These are phyloP conservation scores for Botryotinia convoluta DNA, from an alignment of 2,329 filamentous ascomycete species.

Conservation along the genomic window DNA sequence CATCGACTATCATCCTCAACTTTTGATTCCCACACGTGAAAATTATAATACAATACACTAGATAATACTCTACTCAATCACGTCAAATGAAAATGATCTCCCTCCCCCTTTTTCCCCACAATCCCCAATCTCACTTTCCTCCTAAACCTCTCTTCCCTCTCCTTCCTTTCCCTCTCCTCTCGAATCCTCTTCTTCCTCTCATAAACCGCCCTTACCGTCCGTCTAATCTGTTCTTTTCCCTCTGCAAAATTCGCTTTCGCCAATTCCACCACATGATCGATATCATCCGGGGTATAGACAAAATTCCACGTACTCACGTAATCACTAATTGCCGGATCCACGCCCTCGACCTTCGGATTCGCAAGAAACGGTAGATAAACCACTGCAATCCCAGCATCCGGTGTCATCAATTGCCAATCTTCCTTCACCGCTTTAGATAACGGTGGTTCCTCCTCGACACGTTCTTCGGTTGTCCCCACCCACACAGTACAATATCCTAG, in stretches of 20 bases:
- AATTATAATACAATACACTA: neutral
- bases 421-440: conserved; percentile 51
- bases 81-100: conserved; percentile 42
- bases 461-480: conserved; percentile 82
- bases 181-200: conserved; percentile 78
- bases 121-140: conserved; percentile 50
- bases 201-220: conserved; percentile 83
- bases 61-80: neutral
- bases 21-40: neutral
- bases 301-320: conserved; percentile 99
- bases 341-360: conserved; percentile 73
- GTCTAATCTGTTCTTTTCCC: conserved; percentile 72
- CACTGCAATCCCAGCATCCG: conserved; percentile 81
- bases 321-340: conserved; percentile 80
- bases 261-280: conserved; percentile 79
- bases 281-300: conserved; percentile 85
- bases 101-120: conserved; percentile 58
- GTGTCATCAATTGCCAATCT: conserved; percentile 68
- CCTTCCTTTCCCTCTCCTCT: conserved; percentile 49
- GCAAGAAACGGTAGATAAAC: conserved; percentile 87
- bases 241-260: conserved; percentile 85
- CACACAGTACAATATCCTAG: conserved; percentile 92
- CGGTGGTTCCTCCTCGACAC: conserved; percentile 46
- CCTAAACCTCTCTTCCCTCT: conserved; percentile 44
- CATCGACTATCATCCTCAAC: neutral